Percentiles rank a stretch among this genome's conserved stretches.
Conservation (phyloP, 768 basidiomycete genomes). For the Boletellus ananas region DNA sequence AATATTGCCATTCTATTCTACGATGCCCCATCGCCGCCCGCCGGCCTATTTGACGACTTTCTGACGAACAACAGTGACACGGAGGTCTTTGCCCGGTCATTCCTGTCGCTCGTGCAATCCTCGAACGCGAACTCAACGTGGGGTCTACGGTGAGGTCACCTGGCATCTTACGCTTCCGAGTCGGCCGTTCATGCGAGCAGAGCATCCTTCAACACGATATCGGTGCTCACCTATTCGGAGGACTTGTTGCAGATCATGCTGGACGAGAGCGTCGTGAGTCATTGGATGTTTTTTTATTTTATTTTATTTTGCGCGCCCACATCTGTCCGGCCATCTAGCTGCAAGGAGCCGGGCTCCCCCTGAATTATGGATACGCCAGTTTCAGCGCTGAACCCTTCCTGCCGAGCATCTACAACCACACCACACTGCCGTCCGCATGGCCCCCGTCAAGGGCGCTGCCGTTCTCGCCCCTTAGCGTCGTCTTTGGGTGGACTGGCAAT, state of each 20-base stretch:
- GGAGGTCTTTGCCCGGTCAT: conserved; percentile 19
- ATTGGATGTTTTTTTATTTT: background rate
- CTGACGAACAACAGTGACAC: conserved; percentile 11
- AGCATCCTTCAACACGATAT: conserved; percentile 21
- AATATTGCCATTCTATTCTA: conserved; percentile 49
- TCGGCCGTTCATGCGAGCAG: conserved; percentile 11
- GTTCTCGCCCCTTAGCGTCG: conserved; percentile 46
- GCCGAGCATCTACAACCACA: conserved; percentile 38
- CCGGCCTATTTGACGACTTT: conserved; percentile 31
- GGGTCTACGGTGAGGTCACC: conserved; percentile 22
- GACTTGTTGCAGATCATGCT: conserved; percentile 17
- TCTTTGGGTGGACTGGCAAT: conserved; percentile 42
- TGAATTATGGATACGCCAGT: conserved; percentile 37
- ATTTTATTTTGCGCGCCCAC: background rate
- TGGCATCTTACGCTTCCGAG: background rate
- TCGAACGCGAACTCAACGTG: conserved; percentile 14
- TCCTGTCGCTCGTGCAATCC: conserved; percentile 24
- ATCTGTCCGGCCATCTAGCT: conserved; percentile 25
- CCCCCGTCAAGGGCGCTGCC: conserved; percentile 38
- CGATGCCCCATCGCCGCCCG: conserved; percentile 38
- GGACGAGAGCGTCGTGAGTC: conserved; percentile 18
- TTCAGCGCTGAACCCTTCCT: conserved; percentile 55
- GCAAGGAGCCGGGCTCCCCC: conserved; percentile 39
- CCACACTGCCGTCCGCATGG: conserved; percentile 40
- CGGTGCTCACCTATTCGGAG: conserved; percentile 19